These are phyloP conservation scores for Ustilago loliicola DNA, from an alignment of 1,284 basidiomycete genomes.

Conservation along the genomic window DNA sequence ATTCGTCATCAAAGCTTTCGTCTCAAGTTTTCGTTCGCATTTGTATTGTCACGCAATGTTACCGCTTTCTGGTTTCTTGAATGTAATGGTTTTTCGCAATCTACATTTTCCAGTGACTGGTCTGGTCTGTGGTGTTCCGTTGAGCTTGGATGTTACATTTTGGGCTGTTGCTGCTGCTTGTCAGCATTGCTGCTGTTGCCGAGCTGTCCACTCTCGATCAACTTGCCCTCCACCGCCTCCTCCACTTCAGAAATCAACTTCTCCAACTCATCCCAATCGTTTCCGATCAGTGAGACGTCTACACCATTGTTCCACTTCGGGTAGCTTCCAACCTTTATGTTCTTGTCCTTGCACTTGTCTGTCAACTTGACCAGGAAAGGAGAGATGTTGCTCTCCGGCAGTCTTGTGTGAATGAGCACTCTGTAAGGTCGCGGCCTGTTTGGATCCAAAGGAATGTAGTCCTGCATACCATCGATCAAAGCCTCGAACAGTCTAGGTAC, in stretches of 20 bases:
- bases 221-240: slow-evolving; percentile 72
- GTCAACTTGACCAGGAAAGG: slow-evolving; percentile 87
- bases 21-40: too few relatives aligned
- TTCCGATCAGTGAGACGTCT: slow-evolving; percentile 85
- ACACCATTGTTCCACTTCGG: slow-evolving; percentile 74
- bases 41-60: too few relatives aligned
- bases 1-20: too few relatives aligned
- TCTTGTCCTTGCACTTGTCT: slow-evolving; percentile 79
- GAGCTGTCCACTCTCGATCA: slow-evolving; percentile 72
- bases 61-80: background rate
- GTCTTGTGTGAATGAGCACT: slow-evolving; percentile 72
- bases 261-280: slow-evolving; percentile 62
- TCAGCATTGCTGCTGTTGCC: slow-evolving; percentile 41
- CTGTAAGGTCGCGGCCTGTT: slow-evolving; percentile 56
- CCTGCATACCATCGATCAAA: slow-evolving; percentile 73
- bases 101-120: background rate
- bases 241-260: slow-evolving; percentile 70
- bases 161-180: slow-evolving; percentile 17
- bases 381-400: slow-evolving; percentile 84
- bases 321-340: slow-evolving; percentile 84
- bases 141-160: slow-evolving; percentile 27
- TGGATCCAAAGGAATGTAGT: slow-evolving; percentile 73
- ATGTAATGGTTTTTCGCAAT: background rate
- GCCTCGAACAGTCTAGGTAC: slow-evolving; percentile 84
- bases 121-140: background rate